Evolutionary conservation across 768 basidiomycete species (phyloP), one percentile per base, ranked within the genome.

Genomic region (Lactarius akahatsu): DNA sequence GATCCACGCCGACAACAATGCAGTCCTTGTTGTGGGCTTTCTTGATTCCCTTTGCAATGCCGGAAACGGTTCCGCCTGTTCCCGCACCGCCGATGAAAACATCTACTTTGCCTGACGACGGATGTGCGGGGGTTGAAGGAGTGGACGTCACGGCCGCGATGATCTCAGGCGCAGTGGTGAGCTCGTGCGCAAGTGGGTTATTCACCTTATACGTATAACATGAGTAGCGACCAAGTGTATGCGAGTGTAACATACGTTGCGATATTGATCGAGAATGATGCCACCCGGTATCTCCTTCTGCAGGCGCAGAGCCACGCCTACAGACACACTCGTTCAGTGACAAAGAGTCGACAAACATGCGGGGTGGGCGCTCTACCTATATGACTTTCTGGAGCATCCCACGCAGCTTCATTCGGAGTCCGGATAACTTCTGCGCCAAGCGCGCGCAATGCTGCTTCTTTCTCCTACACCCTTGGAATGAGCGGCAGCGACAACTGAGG

Each of bases 21-120:
- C 87, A 88, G 3, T 85, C 79, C 32, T 83, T 77, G 72, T 95
- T 95, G 73, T 94, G 90, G 11, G 77, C 79, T 75, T 86, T 90
- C 81, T 91, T 92, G 71, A 96, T 79, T 3, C 89, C 89, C 18
- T 88, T 82, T 20, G 92, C 88, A 57, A 92, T 75, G 2, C 96
- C 96, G n/a, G 92, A 92, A 67, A 99, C 79, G 0, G 96, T 98
- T 13, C 96, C 96, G 16, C 97, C 96, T 2, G 97, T 99, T 16
- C 97, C 97, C 11, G 96, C 92, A 3, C 92, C 88, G 9, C 88
- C 92, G 26, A 97, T 77, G 59, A 98, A 78, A 2, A 86, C 88
- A 73, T 96, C 90, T 28, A 98, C 86, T 74, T 90, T 88, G 59
- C 83, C 81, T 38, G 87, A 89, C 0, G 90, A 92, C 0, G 85